Evolutionary conservation across 441 rosid genomes (phyloP), one percentile per base, ranked within the genome.

Genomic region (Jatropha podagrica): DNA sequence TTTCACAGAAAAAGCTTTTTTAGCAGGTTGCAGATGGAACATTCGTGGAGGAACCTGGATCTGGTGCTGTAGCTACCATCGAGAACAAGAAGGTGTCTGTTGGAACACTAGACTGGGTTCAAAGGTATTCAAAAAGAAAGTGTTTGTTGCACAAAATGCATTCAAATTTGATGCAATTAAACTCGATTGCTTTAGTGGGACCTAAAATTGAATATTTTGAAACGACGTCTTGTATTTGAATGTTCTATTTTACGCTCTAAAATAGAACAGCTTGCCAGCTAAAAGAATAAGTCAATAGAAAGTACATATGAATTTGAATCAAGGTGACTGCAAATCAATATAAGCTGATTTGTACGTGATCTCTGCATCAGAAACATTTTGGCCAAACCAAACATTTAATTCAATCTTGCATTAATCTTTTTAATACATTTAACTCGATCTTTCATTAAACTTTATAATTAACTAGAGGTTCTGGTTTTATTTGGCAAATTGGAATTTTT

Each of bases 101-200:
- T 79, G 99, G 99, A 78, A 94, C 96, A 63, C 75, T 91, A 51
- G 97, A 96, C 59, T 96, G 99, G 98, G 86, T 96, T 79, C 85
- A 73, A 75, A 92, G 99, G 99, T 96, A 83, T n/a, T 65, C 42
- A 72, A 64, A n/a, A 74, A 41, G 7, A 67, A 51, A 52, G 42
- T 59, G 37, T 40, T 60, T 60, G 15, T 23, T 26, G 38, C 17
- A 26, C 5, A 23, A 26, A 40, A 38, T 7, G 62, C 20, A 14
- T 74, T 65, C 64, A 65, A 58, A 74, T 52, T 54, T 65, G 54
- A 52, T 65, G 68, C 23, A 15, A 60, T 7, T 72, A 52, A 0
- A 70, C 13, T 2, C 12, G 48, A 32, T 40, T 54, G 8, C 4
- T 15, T 2, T n/a, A 37, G 37, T 23, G 51, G n/a, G 17, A 42